Percentiles rank a stretch among this genome's conserved stretches.
phyloP scores from a whole-genome alignment of 2,329 filamentous ascomycete species.

The Purpureocillium lavendulum region DNA sequence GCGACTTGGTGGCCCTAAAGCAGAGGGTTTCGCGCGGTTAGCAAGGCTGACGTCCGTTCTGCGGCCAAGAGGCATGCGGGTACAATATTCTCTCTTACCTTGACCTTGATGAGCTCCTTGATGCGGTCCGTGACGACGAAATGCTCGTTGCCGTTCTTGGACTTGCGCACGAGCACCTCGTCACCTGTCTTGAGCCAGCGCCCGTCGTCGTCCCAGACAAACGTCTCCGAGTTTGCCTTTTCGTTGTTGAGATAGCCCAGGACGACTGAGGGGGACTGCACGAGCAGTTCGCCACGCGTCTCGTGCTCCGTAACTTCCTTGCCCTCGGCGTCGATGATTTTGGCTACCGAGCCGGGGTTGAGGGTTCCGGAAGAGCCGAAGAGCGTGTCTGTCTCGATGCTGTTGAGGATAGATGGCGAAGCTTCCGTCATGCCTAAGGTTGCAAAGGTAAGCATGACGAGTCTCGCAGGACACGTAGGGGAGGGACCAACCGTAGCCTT shows the following conservation, averaged over 20 bases:
- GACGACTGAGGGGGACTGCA: constrained; percentile 68
- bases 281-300: constrained; percentile 70
- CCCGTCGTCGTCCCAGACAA: constrained; percentile 55
- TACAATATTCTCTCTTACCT: no score
- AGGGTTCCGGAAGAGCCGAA: constrained; percentile 63
- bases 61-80: neutral
- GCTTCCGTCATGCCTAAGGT: constrained; percentile 64
- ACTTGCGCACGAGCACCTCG: constrained; percentile 62
- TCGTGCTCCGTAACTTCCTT: constrained; percentile 60
- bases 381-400: constrained; percentile 49
- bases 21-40: no score
- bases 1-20: constrained; percentile 65
- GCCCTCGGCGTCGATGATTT: constrained; percentile 58
- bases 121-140: constrained; percentile 74
- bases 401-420: constrained; percentile 55
- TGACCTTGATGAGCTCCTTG: constrained; percentile 68
- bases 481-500: constrained; percentile 57
- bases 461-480: accelerated
- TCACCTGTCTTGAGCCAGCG: constrained; percentile 81
- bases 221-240: constrained; percentile 74
- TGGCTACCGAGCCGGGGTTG: constrained; percentile 53
- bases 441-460: neutral
- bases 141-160: constrained; percentile 65
- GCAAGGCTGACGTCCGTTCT: neutral
- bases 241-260: constrained; percentile 84